Evolutionary conservation across 805 yeast genomes (phyloP).

Genomic region (Lachancea lanzarotensis): DNA sequence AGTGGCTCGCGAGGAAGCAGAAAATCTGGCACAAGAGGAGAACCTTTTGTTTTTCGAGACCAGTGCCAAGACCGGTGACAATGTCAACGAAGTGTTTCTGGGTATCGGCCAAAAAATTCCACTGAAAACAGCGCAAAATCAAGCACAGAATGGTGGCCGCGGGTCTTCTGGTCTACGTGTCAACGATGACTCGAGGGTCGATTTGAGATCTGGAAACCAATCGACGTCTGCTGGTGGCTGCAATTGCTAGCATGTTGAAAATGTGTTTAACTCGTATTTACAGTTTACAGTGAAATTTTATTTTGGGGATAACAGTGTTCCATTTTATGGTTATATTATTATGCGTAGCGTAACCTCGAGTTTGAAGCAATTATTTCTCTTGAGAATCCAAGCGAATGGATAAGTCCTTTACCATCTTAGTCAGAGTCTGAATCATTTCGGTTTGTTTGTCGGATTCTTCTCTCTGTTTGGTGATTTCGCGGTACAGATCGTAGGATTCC

Average conservation of each 20-base stretch:
- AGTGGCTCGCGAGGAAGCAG: conserved; percentile 82
- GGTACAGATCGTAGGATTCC: conserved; percentile 53
- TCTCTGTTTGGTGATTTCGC: conserved; percentile 38
- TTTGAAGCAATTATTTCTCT: not conserved
- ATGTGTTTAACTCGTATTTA: not conserved
- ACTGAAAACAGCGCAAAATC: conserved; percentile 23
- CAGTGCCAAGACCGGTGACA: conserved; percentile 83
- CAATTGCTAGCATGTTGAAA: conserved; percentile 22
- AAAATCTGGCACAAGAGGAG: conserved; percentile 83
- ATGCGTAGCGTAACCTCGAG: not conserved
- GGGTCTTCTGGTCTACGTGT: conserved; percentile 19
- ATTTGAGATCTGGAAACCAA: conserved; percentile 26
- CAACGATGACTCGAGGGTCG: conserved; percentile 29
- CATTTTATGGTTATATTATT: not conserved
- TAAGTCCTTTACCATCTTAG: conserved; percentile 15
- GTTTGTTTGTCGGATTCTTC: conserved; percentile 14
- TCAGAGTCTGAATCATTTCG: conserved; percentile 7
- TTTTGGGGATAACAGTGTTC: not conserved
- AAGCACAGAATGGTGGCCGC: conserved; percentile 13
- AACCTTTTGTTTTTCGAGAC: conserved; percentile 88
- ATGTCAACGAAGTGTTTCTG: conserved; percentile 85
- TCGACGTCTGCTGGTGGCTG: conserved; percentile 29
- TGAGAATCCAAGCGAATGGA: not conserved
- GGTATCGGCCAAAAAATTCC: conserved; percentile 89
- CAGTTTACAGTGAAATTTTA: not conserved